Base-by-base conservation (phyloP, 1,284 basidiomycete genomes). In the Fomitiporia mediterranea region DNA sequence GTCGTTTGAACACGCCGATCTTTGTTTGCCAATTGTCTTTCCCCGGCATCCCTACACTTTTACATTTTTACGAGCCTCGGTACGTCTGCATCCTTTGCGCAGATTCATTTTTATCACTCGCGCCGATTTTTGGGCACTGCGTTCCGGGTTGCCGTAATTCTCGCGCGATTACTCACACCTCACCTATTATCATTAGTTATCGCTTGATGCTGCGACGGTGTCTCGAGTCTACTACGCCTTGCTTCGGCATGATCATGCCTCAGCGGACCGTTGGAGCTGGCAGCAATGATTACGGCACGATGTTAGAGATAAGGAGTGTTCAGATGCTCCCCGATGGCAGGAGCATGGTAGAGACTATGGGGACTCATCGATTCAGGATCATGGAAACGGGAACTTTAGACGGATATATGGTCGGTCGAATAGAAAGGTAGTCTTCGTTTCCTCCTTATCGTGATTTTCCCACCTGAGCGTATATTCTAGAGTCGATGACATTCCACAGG, bases 51-150 rank as follows among this genome's bases (percentile, higher is more conserved):
- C 93, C 93, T 17, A 94, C 89, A 44, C 78, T 90, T 56, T 73
- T 98, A 34, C 94, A 97, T 70, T 86, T 98, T 65, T 97, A 92
- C 67, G 95, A 98, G 69, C 94, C 95, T 0, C 78, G 89, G 73
- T 75, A 52, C 57, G 68, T 60, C 48, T 32, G 9, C 17, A 34
- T 21, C 9, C 19, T 27, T 17, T 13, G 9, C 13, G 21, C 6
- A 28, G 8, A 25, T 13, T 11, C 4, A 44, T 13, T 7, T 23
- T 27, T 51, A 27, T 23, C 32, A 17, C 32, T 51, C 30, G 51
- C 19, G n/a, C 13, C 13, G n/a, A 43, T 32, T 19, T 17, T 23
- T 44, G 6, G 7, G 53, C 19, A 28, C n/a, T 34, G 21, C 46
- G 46, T 23, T 17, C 9, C 23, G 19, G 2, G 3, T 40, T 15